Evolutionary conservation across 306 rosid species (phyloP), one percentile per base, ranked within the genome.

Genomic region (Cercis canadensis): DNA sequence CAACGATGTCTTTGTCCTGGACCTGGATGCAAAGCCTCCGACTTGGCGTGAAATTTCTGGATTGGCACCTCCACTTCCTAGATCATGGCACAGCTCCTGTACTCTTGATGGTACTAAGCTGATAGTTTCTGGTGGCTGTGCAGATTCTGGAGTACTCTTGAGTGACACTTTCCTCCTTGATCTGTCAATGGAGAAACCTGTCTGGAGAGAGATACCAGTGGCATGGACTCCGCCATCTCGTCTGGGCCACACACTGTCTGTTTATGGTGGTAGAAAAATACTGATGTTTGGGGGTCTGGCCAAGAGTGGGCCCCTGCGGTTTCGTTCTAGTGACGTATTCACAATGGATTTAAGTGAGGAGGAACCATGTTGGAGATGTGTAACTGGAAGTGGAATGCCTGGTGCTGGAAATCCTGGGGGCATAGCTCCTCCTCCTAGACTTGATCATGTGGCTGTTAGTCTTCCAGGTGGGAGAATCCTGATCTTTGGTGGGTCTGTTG

Each of bases 71-170:
- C 99, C 99, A 4, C 90, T 95, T 69, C 99, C 99, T 11, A 86
- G 99, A 87, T 95, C 99, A 65, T 95, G 99, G 99, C 99, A 95
- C 60, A 95, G 97, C 76, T 95, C 99, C 24, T 95, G 99, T 73
- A 95, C 97, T 44, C 97, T 95, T 62, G 99, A 95, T 74, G 99
- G 97, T 68, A 91, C 97, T 59, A 95, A 95, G 87, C 81, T 95
- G 85, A 95, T 95, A 73, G 99, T 91, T 80, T 95, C 99, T 16
- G 99, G 99, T 62, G 99, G 99, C 58, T 95, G 99, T 75, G 96
- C 99, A 24, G 99, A 95, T 82, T 91, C 99, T 37, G 99, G 99
- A 67, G 99, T 95, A 70, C 96, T 95, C 32, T 90, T 95, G 60
- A 95, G 96, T 33, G 99, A 95, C 62, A 95, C 97, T 52, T 95